Base-by-base conservation (phyloP, 441 rosid species). In the Jatropha podagrica region DNA sequence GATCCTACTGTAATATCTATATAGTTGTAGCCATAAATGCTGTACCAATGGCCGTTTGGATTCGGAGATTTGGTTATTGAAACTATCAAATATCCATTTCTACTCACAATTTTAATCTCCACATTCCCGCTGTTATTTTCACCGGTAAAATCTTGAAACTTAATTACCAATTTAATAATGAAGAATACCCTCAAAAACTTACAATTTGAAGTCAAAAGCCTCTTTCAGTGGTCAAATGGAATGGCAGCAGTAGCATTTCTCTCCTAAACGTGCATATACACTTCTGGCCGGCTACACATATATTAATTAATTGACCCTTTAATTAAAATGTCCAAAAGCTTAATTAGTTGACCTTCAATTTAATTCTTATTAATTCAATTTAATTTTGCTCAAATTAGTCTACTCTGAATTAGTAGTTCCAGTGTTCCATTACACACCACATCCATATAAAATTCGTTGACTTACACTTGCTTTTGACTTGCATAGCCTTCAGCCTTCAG, bases 21-120 rank as follows among this genome's bases (percentile, higher is more conserved):
- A 52, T 49, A 18, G n/a, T 69, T 15, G 41, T 54, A 68, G 54
- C 79, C 77, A 81, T 74, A 46, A 71, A 65, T 77, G 60, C 46
- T 60, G 73, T 70, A 65, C 59, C 46, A 17, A 11, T 72, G 69
- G 71, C 68, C 12, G 73, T 68, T 68, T 37, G 20, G 44, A 37
- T 63, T 65, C 68, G 20, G 7, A 65, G 68, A 65, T 65, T 42
- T 44, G 20, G 51, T n/a, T 3, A 4, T 58, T 6, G 27, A 58
- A 58, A 40, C 2, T 4, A 40, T 40, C 13, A 41, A 65, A 10
- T 4, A 65, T 42, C 51, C 69, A 54, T 54, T 5, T 54, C 9
- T 6, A 44, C 48, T 44, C 48, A 4, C 48, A 6, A 7, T 44
- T 11, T 44, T 1, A 44, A 44, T 44, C 9, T 7, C 48, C 10